Percentiles rank a stretch among this genome's conserved stretches.
These are phyloP conservation scores for Inga leiocalycina DNA, from an alignment of 306 rosid species.

Conservation along the genomic window DNA sequence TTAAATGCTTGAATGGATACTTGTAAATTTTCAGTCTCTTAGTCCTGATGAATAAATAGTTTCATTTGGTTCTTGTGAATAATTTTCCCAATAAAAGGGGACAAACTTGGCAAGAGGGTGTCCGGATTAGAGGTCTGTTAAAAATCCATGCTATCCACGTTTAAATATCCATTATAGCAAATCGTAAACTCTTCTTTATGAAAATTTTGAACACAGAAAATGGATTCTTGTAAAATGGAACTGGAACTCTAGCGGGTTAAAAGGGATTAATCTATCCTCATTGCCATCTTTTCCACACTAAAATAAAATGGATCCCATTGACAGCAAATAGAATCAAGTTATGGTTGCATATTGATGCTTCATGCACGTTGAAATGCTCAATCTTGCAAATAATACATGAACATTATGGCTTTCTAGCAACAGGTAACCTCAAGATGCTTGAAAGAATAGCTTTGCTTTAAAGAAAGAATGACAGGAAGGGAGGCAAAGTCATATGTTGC, in stretches of 20 bases:
- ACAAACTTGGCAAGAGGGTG: not conserved
- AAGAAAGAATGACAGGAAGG: not conserved
- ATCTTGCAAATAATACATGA: not conserved
- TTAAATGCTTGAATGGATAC: not conserved
- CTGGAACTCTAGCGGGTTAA: not conserved
- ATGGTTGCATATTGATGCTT: not conserved
- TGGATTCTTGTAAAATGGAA: not conserved
- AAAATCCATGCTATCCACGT: not conserved
- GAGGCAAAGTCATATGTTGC: not conserved
- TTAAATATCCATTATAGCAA: not conserved
- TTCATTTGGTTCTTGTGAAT: not conserved
- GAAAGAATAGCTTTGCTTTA: not conserved
- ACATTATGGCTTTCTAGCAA: not conserved
- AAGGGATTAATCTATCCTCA: not conserved
- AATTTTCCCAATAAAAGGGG: not conserved
- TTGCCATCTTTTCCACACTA: not conserved
- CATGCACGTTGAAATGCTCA: not conserved
- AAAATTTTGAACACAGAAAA: not conserved
- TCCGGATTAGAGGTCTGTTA: not conserved
- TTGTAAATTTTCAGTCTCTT: not conserved
- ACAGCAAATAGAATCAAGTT: not conserved
- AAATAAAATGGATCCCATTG: not conserved
- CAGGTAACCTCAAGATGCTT: constrained; percentile 1
- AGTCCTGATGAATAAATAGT: not conserved
- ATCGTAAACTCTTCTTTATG: not conserved